Evolutionary conservation across 2,329 filamentous ascomycete species (phyloP), one percentile per base, ranked within the genome.

Genomic region (Gaeumannomyces sp.): DNA sequence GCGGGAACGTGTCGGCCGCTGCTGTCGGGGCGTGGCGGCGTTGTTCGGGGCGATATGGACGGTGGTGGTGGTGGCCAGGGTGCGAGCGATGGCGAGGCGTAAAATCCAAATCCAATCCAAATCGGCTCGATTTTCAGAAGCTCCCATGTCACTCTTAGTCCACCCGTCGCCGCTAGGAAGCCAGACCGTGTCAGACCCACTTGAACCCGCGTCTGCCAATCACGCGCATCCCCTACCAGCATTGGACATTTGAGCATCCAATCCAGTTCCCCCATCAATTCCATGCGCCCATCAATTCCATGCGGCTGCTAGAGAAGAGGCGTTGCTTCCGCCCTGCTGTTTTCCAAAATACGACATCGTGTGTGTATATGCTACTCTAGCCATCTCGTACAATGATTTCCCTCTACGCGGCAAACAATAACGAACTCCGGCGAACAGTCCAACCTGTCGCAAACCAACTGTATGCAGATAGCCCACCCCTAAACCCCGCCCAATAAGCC

Each of bases 41-140:
- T 29, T n/a, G 59, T 33, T 27, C 22, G 25, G 10, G 45, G 22
- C 63, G 13, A n/a, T 45, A 25, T 45, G 29, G 2, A 33, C 25
- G 64, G 53, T 38, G 63, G 61, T 28, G 27, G 29, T 31, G 53
- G 28, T 19, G 58, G 25, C 22, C 29, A 4, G 59, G 50, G 63
- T 45, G 62, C 57, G 65, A 62, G 59, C 29, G 60, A 61, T 38
- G 60, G 31, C 27, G 53, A 50, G 19, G 45, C 45, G 45, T 19
- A 50, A 50, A 50, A 50, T 50, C 45, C 45, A 22, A 53, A n/a
- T 53, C 45, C 5, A 50, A 50, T 22, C 19, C 45, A 53, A 53
- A n/a, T 53, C 45, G 45, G 22, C 45, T 53, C 45, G 45, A 53
- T 6, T n/a, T 53, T n/a, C 22, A n/a, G 16, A 53, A 53, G 19